Evolutionary conservation across 345 rosid species (phyloP), one percentile per base, ranked within the genome.

Genomic region (Brassica incana): DNA sequence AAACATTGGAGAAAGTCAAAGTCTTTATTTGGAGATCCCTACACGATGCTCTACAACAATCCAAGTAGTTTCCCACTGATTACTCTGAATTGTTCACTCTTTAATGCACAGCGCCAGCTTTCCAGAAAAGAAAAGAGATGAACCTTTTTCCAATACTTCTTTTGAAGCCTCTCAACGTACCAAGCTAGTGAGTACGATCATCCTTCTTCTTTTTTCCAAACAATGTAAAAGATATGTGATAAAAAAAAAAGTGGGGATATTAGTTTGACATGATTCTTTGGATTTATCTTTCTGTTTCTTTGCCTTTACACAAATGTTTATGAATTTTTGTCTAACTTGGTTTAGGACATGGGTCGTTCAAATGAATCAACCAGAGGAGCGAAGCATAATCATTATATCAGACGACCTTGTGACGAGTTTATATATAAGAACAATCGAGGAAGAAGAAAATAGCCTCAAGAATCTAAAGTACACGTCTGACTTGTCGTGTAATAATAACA

Each of bases 391-490:
- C 61, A 54, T 2, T 54, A 16, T 54, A 36, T 36, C 43, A 74
- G 72, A 75, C 61, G 67, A 75, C 40, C 60, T 69, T 52, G 33
- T 4, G 6, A 27, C 6, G 75, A 62, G 79, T 38, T 75, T 80
- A 75, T 80, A 80, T 75, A 80, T 40, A 64, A n/a, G 32, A 62
- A 9, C 27, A 36, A 35, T 4, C 2, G 45, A 62, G 40, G 67
- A 60, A 63, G 75, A 38, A 80, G 76, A 75, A 75, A 76, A 70
- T 48, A 48, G 8, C 10, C 60, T 40, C 40, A 73, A 40, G 77
- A 80, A 70, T 80, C 80, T 68, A 29, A 75, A 3, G 50, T 56
- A 76, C 83, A 80, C 73, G 77, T 75, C 4, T 63, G 83, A 71
- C 35, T 27, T 75, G 83, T 80, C 80, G 62, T 71, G 76, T 80